Evolutionary conservation across 2,329 filamentous ascomycete species (phyloP), one percentile per base, ranked within the genome.

Genomic region (Aspergillus niger): DNA sequence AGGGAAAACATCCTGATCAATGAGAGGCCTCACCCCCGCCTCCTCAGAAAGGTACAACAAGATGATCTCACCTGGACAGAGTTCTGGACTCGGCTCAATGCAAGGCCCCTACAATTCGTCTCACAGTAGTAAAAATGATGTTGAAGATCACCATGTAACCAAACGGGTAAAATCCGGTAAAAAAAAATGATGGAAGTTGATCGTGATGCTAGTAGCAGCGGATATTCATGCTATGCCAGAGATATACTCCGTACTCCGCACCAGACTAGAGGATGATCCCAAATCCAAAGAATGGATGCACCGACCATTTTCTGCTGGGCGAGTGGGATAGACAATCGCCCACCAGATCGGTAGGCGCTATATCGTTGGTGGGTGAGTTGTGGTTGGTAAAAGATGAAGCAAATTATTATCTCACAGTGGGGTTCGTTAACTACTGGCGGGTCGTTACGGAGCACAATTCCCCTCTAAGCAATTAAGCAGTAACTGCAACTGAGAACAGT

Each of bases 321-420:
- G 20, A 15, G 41, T 20, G 41, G 17, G 41, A 44, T 44, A 44
- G 41, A 20, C 41, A n/a, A 49, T 49, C 44, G 44, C 44, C 13
- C 24, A 22, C n/a, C 44, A 24, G 44, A 49, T 49, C 44, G 43
- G 24, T 26, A 30, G 28, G 26, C 26, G 32, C 58, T 44, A 41
- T 32, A n/a, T 4, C 5, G 28, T 30, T 30, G 32, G 32, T 36
- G 32, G 41, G 36, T 56, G 15, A 28, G 32, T 44, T 54, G 15
- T 39, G 15, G 52, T 50, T 44, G 43, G 51, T 20, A 55, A 55
- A 49, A 15, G 38, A 55, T 47, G 39, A 50, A 47, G 47, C 53
- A 57, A 57, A 52, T 32, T 48, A 43, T 57, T 60, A 60, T 60
- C 58, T 52, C 53, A 60, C 32, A 36, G 58, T 60, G 58, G 58